Percentiles rank a stretch among this genome's conserved stretches.
Evolutionary conservation across 2,329 filamentous ascomycete species (phyloP).

Genomic region (Kalaharituber pfeilii): DNA sequence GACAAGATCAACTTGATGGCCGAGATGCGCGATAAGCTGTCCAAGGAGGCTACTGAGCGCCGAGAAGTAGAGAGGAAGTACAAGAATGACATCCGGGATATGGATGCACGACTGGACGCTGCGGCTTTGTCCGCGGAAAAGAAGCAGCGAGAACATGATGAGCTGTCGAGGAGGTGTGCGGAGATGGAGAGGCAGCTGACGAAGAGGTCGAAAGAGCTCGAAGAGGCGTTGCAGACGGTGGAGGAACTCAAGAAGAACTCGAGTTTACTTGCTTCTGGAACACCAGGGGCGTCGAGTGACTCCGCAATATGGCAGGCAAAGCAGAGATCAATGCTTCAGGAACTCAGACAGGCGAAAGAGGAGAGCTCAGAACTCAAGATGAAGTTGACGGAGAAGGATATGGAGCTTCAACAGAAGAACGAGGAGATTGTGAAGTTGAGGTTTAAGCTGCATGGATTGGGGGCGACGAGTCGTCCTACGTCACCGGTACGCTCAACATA

Average conservation of each 20-base stretch:
- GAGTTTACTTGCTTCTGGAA: neutral
- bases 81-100: constrained; percentile 13
- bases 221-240: neutral
- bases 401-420: constrained; percentile 8
- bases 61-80: constrained; percentile 16
- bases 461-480: neutral
- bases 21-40: constrained; percentile 15
- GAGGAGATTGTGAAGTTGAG: constrained; percentile 12
- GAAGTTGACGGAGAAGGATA: constrained; percentile 8
- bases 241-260: constrained; percentile 9
- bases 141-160: constrained; percentile 10
- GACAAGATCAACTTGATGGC: constrained; percentile 15
- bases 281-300: constrained; percentile 9
- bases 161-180: constrained; percentile 10
- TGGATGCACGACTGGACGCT: constrained; percentile 12
- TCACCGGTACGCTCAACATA: neutral
- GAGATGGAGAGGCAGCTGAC: constrained; percentile 15
- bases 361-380: constrained; percentile 10
- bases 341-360: constrained; percentile 17
- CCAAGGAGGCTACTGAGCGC: constrained; percentile 15
- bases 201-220: constrained; percentile 9
- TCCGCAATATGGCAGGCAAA: constrained; percentile 13
- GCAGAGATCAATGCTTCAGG: constrained; percentile 14
- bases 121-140: constrained; percentile 14
- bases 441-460: constrained; percentile 2